Percentiles rank a stretch among this genome's conserved stretches.
Conservation (phyloP, 495 filamentous ascomycete genomes). For the Lindgomyces ingoldianus region DNA sequence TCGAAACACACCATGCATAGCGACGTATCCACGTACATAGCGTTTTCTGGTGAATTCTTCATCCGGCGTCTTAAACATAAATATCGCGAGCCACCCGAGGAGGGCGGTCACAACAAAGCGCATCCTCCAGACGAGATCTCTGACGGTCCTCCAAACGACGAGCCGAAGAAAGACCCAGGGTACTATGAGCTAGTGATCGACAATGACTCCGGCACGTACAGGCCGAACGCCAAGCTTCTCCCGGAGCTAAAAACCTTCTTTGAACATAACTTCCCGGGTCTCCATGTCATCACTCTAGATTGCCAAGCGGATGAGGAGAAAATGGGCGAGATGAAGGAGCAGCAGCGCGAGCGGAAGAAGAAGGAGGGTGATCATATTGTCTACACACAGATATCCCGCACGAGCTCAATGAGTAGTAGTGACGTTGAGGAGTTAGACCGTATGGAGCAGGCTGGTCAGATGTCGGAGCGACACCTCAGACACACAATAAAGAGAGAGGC, state of each 20-base stretch:
- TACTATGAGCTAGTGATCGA: constrained; percentile 90
- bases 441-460: constrained; percentile 42
- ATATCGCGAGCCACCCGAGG: constrained; percentile 31
- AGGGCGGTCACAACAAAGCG: constrained; percentile 19
- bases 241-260: constrained; percentile 70
- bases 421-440: constrained; percentile 74
- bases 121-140: constrained; percentile 48
- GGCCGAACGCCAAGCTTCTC: constrained; percentile 74
- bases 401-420: constrained; percentile 61
- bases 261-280: constrained; percentile 67
- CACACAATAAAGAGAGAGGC: constrained; percentile 25
- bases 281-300: constrained; percentile 69
- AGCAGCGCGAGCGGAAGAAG: constrained; percentile 65
- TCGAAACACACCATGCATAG: constrained; percentile 96
- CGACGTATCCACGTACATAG: constrained; percentile 84
- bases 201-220: constrained; percentile 92
- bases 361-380: constrained; percentile 60
- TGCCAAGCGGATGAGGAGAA: constrained; percentile 65
- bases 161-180: constrained; percentile 56
- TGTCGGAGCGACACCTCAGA: constrained; percentile 18
- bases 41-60: constrained; percentile 91
- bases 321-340: constrained; percentile 62
- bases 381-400: constrained; percentile 65
- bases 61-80: constrained; percentile 63
- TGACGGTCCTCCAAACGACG: constrained; percentile 43